phyloP scores from a whole-genome alignment of 2,329 filamentous ascomycete species.

The Xylariales sp. region DNA sequence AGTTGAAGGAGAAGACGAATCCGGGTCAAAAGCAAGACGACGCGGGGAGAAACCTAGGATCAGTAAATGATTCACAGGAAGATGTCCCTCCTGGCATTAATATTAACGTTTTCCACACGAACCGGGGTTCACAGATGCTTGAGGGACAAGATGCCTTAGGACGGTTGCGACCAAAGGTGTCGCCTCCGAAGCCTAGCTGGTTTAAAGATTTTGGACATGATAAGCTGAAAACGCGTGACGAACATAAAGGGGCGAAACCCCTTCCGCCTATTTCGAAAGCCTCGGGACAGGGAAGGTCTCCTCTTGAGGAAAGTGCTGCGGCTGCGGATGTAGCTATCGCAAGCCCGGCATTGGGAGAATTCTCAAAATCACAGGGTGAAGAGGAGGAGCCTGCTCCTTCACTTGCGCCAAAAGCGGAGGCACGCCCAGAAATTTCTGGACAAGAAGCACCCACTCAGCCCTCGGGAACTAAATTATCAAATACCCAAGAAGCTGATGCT shows the following conservation, averaged over 20 bases:
- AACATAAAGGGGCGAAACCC: constrained; percentile 27
- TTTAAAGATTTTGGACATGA: constrained; percentile 52
- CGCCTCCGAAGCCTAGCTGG: constrained; percentile 47
- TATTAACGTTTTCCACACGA: constrained; percentile 62
- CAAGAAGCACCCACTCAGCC: neutral
- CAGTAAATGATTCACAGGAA: constrained; percentile 35
- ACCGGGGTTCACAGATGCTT: constrained; percentile 58
- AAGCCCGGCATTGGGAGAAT: constrained; percentile 9
- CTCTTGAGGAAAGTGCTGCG: constrained; percentile 38
- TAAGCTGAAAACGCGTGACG: constrained; percentile 31
- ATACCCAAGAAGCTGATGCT: constrained; percentile 30
- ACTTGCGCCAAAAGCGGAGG: neutral
- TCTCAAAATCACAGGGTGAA: neutral
- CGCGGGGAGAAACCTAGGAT: constrained; percentile 18
- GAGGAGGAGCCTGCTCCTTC: neutral
- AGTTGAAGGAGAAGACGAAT: constrained; percentile 36
- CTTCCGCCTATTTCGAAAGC: constrained; percentile 31
- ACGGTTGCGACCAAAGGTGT: constrained; percentile 37
- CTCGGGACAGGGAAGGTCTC: constrained; percentile 33
- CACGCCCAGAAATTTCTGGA: neutral
- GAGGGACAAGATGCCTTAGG: constrained; percentile 42
- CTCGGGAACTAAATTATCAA: constrained; percentile 15
- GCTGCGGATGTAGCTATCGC: constrained; percentile 35
- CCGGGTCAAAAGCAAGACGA: constrained; percentile 11
- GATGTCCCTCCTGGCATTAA: constrained; percentile 57